Percentiles rank a stretch among this genome's conserved stretches.
These are phyloP conservation scores for Coemansia sp. DNA, from an alignment of 192 early-diverging fungal genomes.

Conservation along the genomic window DNA sequence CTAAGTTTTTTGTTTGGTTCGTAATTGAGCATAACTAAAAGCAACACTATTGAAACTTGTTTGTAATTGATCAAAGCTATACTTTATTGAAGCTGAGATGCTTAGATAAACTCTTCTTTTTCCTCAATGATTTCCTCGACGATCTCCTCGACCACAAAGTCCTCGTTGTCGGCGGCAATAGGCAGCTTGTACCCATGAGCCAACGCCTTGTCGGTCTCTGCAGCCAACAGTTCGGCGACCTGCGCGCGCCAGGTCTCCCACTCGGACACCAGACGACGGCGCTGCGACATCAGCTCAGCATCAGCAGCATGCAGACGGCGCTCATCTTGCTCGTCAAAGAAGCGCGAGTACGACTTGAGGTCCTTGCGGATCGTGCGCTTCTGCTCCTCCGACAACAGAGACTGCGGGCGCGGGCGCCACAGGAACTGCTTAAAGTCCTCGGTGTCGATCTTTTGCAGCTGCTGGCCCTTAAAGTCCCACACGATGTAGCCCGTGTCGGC, in stretches of 20 bases:
- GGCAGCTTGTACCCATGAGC: conserved; percentile 69
- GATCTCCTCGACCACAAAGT: conserved; percentile 85
- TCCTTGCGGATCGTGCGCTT: conserved; percentile 90
- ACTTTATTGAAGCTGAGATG: too few species aligned
- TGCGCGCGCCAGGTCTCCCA: conserved; percentile 81
- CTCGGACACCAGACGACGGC: conserved; percentile 73
- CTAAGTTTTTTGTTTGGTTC: conserved; percentile 11
- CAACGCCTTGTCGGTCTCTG: conserved; percentile 56
- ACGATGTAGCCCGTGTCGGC: conserved; percentile 88
- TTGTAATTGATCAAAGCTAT: too few species aligned
- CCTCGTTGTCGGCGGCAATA: conserved; percentile 80
- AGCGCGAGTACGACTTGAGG: conserved; percentile 80
- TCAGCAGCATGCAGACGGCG: conserved; percentile 66
- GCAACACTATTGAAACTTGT: too few species aligned
- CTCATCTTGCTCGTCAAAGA: conserved; percentile 90
- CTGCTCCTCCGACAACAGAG: conserved; percentile 74
- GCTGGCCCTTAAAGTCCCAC: conserved; percentile 89
- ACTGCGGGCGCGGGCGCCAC: conserved; percentile 92
- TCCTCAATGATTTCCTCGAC: conserved; percentile 70
- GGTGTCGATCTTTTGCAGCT: conserved; percentile 69
- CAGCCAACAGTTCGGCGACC: conserved; percentile 56
- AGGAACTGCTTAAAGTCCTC: conserved; percentile 89
- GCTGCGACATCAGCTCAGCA: conserved; percentile 73
- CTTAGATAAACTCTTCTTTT: conserved; percentile 45
- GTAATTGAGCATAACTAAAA: too few species aligned